Conservation (phyloP, 495 filamentous ascomycete species). For the Podospora australis region DNA sequence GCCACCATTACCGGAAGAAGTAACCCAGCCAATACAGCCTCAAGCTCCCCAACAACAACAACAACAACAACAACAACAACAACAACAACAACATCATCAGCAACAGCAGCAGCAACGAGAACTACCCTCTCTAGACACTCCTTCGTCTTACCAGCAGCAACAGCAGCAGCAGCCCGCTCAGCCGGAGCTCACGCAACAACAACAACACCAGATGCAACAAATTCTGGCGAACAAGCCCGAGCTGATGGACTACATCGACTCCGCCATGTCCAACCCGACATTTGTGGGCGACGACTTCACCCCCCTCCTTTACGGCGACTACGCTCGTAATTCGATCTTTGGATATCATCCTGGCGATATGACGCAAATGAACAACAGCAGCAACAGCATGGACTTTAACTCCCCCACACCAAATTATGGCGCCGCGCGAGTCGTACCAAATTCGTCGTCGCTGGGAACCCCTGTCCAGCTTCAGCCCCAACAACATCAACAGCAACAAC, state of each 20-base stretch:
- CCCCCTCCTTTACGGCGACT: conserved; percentile 8
- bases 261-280: conserved; percentile 28
- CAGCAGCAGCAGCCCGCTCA: not conserved
- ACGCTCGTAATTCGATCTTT: conserved; percentile 5
- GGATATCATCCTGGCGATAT: conserved; percentile 6
- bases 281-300: conserved; percentile 22
- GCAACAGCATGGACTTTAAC: conserved; percentile 3
- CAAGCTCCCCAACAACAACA: conserved; percentile 2
- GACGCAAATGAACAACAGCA: not conserved
- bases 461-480: not conserved
- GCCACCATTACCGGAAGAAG: conserved; percentile 17
- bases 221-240: conserved; percentile 7
- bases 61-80: not conserved
- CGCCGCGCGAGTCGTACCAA: not conserved
- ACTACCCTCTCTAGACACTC: too few species aligned
- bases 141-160: not conserved
- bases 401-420: not conserved
- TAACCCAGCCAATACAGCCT: not conserved
- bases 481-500: conserved; percentile 8
- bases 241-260: conserved; percentile 27
- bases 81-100: not conserved
- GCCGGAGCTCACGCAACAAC: not conserved
- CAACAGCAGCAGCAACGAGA: not conserved
- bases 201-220: not conserved
- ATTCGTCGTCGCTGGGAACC: not conserved